These are phyloP conservation scores for Porcisia deanei DNA, from an alignment of 208 protist genomes.

Conservation along the genomic window DNA sequence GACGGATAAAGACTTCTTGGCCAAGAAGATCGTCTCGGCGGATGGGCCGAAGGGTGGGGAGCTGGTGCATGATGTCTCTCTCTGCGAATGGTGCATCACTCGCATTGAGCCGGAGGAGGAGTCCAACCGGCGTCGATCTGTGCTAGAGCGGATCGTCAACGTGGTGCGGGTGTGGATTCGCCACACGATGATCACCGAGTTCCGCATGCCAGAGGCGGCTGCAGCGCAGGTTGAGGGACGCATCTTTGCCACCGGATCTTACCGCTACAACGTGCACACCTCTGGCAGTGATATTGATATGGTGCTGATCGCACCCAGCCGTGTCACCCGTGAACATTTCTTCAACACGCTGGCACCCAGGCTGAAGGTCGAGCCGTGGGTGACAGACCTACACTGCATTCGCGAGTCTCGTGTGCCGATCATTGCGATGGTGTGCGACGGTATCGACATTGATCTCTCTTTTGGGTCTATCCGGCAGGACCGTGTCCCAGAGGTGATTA, in stretches of 20 bases:
- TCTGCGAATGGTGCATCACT: slow-evolving; percentile 72
- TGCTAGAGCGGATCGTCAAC: slow-evolving; percentile 83
- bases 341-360: slow-evolving; percentile 90
- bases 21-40: slow-evolving; percentile 75
- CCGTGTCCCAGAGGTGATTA: slow-evolving; percentile 93
- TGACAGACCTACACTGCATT: slow-evolving; percentile 90
- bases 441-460: slow-evolving; percentile 97
- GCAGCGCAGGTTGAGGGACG: slow-evolving; percentile 88
- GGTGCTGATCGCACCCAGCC: slow-evolving; percentile 92
- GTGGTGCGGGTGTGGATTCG: slow-evolving; percentile 88
- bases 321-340: slow-evolving; percentile 94
- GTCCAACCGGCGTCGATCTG: slow-evolving; percentile 76
- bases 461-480: slow-evolving; percentile 92
- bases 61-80: slow-evolving; percentile 64
- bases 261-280: slow-evolving; percentile 97
- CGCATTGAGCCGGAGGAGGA: slow-evolving; percentile 90
- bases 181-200: slow-evolving; percentile 87
- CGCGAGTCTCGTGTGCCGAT: slow-evolving; percentile 96
- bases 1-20: slow-evolving; percentile 67
- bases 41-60: slow-evolving; percentile 82
- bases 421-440: slow-evolving; percentile 96
- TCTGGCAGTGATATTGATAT: slow-evolving; percentile 98
- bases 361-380: slow-evolving; percentile 74
- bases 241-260: slow-evolving; percentile 98
- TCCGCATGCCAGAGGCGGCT: slow-evolving; percentile 87